These are phyloP conservation scores for Cryptococcus neoformans DNA, from an alignment of 1,284 basidiomycete species.

Conservation along the genomic window DNA sequence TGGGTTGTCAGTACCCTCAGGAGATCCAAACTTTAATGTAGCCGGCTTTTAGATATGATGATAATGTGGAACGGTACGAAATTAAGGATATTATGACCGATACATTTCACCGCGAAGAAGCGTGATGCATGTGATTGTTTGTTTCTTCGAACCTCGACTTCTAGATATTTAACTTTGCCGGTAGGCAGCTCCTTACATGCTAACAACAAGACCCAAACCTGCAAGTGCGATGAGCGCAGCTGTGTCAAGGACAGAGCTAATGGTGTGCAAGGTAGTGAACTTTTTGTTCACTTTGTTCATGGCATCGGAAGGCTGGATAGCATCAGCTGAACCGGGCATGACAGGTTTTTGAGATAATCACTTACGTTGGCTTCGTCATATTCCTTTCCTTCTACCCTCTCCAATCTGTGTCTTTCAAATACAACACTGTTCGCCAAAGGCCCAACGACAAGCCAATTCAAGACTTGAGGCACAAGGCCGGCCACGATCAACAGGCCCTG, in stretches of 20 bases:
- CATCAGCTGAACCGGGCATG: not conserved
- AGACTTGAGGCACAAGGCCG: slow-evolving; percentile 55
- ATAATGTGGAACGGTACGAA: too few species aligned
- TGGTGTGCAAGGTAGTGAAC: slow-evolving; percentile 64
- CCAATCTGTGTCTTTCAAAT: slow-evolving; percentile 66
- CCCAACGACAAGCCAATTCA: slow-evolving; percentile 44
- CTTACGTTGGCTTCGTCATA: slow-evolving; percentile 63
- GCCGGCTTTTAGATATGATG: too few species aligned
- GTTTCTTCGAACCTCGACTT: too few species aligned
- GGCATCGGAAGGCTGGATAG: slow-evolving; percentile 59
- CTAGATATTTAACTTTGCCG: too few species aligned
- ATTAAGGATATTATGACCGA: too few species aligned
- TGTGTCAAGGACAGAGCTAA: slow-evolving; percentile 60
- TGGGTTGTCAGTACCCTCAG: too few species aligned
- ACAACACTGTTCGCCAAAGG: slow-evolving; percentile 54
- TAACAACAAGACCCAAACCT: slow-evolving; percentile 63
- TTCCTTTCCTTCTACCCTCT: slow-evolving; percentile 68
- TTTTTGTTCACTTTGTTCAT: slow-evolving; percentile 66
- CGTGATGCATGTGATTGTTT: too few species aligned
- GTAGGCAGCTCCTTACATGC: slow-evolving; percentile 41
- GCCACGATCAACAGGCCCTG: slow-evolving; percentile 64
- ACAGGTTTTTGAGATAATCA: slow-evolving; percentile 25
- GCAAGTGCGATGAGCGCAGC: slow-evolving; percentile 59
- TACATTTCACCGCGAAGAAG: too few species aligned
- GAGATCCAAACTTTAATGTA: too few species aligned